Evolutionary conservation across 2,329 filamentous ascomycete genomes (phyloP).

Genomic region (Ceratocystis diversiconidia): DNA sequence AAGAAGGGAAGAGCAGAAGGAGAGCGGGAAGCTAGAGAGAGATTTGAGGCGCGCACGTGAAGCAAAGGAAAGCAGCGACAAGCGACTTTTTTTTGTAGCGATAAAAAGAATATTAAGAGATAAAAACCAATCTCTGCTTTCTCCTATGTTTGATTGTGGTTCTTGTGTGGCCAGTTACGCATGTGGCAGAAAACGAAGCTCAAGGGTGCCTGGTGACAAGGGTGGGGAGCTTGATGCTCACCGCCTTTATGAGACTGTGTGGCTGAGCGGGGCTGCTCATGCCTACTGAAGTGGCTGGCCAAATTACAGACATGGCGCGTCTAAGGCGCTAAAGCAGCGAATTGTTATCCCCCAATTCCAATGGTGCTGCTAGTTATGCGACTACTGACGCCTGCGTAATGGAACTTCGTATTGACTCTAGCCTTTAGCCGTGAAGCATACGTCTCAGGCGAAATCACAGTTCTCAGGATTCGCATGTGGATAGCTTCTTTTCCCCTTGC

Average conservation of each 20-base stretch:
- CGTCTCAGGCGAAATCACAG: too few species aligned
- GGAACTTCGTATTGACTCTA: too few species aligned
- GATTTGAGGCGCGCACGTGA: too few species aligned
- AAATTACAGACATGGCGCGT: background rate
- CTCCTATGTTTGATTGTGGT: background rate
- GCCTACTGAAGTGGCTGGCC: background rate
- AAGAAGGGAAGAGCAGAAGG: background rate
- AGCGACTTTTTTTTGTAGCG: background rate
- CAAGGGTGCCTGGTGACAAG: background rate
- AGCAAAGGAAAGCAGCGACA: too few species aligned
- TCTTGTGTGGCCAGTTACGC: background rate
- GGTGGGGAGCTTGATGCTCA: background rate
- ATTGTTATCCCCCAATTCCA: too few species aligned
- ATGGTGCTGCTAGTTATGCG: too few species aligned
- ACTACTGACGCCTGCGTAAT: too few species aligned
- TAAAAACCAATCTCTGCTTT: background rate
- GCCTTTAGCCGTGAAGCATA: too few species aligned
- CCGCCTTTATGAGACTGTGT: background rate
- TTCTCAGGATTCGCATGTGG: too few species aligned
- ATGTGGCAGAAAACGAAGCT: conserved; percentile 3
- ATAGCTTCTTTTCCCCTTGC: too few species aligned
- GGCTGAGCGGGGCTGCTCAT: background rate
- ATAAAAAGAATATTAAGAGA: background rate
- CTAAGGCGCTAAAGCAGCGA: too few species aligned
- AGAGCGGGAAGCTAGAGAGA: background rate